Evolutionary conservation across 805 yeast species (phyloP), one percentile per base, ranked within the genome.

Genomic region (Yamadazyma nakazawae): DNA sequence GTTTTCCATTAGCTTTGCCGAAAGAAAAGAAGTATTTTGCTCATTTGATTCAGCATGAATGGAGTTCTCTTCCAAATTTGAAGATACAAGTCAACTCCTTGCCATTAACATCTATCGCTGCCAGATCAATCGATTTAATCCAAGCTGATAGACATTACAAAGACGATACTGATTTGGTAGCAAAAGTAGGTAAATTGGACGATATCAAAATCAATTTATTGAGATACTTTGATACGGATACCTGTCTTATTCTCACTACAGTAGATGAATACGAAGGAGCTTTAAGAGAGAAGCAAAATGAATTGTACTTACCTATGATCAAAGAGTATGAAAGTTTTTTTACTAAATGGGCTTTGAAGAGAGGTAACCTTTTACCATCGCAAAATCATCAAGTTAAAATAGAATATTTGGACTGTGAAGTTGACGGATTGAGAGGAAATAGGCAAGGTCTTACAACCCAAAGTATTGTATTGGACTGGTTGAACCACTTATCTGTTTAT

Each of bases 191-290:
- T 9, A 78, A 73, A 50, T 67, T 80, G 37, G 78, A 74, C 4
- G 79, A 77, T 37, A 78, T 88, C 17, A 76, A 80, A 50, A 64
- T 74, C 37, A 78, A 78, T 52, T 67, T 94, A 51, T 68, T 92
- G 58, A 81, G 91, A 46, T 94, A 91, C 60, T 72, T 95, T 48
- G 99, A 94, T 63, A 94, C 99, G 0, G 99, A 94, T 64, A 90
- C 98, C 1, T 71, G 96, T 52, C 74, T 94, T 44, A 89, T 92
- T 8, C 85, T 91, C 59, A 83, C 97, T 1, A 96, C 97, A 11
- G 54, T 56, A 10, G 74, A 71, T 36, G 98, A 92, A 62, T 89
- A 86, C 61, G 91, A 87, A 54, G 98, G 98, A 9, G 73, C 70
- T 36, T 73, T 94, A 51, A 78, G 99, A 59, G 63, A 70, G 34